Evolutionary conservation across 768 basidiomycete species (phyloP), one percentile per base, ranked within the genome.

Genomic region (Mycena belliarum): DNA sequence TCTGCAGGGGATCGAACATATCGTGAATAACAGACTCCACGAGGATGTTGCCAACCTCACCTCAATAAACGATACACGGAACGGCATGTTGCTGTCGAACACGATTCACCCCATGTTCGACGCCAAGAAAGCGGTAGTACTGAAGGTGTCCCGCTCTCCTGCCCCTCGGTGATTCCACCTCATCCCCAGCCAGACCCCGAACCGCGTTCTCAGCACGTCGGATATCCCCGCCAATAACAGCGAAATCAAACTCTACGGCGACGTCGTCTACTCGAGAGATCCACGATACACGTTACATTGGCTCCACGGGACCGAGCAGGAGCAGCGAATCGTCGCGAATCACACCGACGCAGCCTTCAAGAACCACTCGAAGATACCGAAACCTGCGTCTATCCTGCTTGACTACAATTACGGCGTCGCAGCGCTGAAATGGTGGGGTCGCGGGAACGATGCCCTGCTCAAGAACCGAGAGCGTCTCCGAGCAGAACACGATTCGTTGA

Each of bases 331-430:
- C 20, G 16, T 55, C 11, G 37, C 58, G 18, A 55, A 56, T 32
- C 52, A 60, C 44, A 20, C 2, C 18, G 61, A 63, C 35, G 61
- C 61, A 6, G 37, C 53, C 4, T 60, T 63, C 58, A 43, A 37
- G 8, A 49, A 40, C 32, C 23, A 48, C 37, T 21, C 10, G 21
- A 5, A 32, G 25, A 40, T 35, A 24, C 11, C 40, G 9, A 48
- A 49, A 32, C 54, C 29, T 14, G 6, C 29, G 6, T 14, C 29
- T 32, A 6, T 63, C 11, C 37, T 63, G 10, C 55, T 63, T 9
- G 37, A 63, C 37, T 59, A 63, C 48, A 59, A 55, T 20, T 63
- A 63, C 21, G 61, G 60, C 21, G 60, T 51, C n/a, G 60, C 63
- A 16, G 63, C 38, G 1, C 38, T 63, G 15, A 56, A 60, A 28